Base-by-base conservation (phyloP, 192 early-diverging fungal genomes). In the Backusella tarrabulga region DNA sequence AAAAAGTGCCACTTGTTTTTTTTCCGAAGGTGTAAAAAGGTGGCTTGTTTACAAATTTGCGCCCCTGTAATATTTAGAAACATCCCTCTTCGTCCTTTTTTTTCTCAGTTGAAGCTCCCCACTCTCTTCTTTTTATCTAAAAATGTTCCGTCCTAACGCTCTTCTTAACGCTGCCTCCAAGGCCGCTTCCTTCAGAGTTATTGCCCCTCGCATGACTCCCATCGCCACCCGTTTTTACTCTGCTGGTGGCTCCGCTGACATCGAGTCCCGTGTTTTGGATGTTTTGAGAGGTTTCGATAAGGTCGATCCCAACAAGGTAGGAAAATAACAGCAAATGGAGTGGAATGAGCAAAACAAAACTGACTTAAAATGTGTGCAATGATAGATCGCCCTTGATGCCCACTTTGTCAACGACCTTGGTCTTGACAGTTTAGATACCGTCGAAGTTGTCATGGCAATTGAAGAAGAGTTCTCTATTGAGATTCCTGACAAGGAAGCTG, bases 401-500 rank as follows among this genome's bases (percentile, higher is more conserved):
- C 91, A 93, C 82, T 99, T 99, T 84, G 86, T 91, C 84, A 92
- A 92, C 77, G 98, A 98, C 83, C 93, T 99, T 76, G 95, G 95
- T 17, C 86, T 99, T 68, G 98, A 99, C 85, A 94, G 92, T 82
- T 89, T 99, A 74, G 98, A 98, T 86, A 94, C 96, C 68, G 96
- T 99, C 32, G 98, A 99, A 87, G 95, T 99, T 70, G 97, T 97
- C 71, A 98, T 99, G 97, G 97, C 97, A 73, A 93, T 99, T 76
- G 98, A 99, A 86, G 98, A 99, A 82, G 98, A 99, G 85, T 99
- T 99, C 86, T 96, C 93, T 80, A 92, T 99, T 74, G 98, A 99
- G 87, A 93, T 99, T 81, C 92, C 95, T 69, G 98, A 99, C 80
- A 93, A 95, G 84, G 97, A 96, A 77, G 96, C 97, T 67, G 98